These are phyloP conservation scores for Candida albicans DNA, from an alignment of 1,139 yeast genomes.

Conservation along the genomic window DNA sequence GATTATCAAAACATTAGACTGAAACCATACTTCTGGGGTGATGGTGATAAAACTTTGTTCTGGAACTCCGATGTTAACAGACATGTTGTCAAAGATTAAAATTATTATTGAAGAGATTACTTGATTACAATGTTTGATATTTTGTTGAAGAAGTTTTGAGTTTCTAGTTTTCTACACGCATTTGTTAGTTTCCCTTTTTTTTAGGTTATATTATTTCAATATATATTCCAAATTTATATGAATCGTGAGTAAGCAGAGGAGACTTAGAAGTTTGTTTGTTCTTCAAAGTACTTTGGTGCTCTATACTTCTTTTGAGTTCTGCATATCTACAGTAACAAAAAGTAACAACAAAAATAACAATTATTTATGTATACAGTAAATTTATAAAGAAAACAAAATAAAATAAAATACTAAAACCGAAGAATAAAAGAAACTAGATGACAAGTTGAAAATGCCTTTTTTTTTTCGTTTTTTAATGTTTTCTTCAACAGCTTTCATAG, in stretches of 20 bases:
- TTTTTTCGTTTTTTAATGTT: no score
- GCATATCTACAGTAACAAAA: background rate
- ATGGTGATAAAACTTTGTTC: conserved; percentile 95
- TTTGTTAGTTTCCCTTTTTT: background rate
- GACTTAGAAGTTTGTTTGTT: no score
- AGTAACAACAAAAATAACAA: background rate
- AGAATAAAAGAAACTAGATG: background rate
- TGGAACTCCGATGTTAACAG: conserved; percentile 95
- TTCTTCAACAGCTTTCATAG: background rate
- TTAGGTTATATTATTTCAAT: background rate
- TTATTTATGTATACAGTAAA: conserved; percentile 1
- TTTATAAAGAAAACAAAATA: background rate
- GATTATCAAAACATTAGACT: conserved; percentile 87
- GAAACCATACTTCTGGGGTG: conserved; percentile 95
- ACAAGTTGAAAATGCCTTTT: background rate
- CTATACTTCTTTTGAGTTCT: no score
- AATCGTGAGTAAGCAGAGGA: background rate
- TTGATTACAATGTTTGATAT: background rate
- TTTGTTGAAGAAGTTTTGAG: conserved; percentile 1
- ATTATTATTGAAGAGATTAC: background rate
- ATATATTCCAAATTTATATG: conserved; percentile 3
- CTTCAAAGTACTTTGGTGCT: no score
- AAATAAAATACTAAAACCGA: background rate
- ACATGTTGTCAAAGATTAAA: conserved; percentile 45
- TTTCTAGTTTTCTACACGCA: background rate